These are phyloP conservation scores for Parasarocladium wereldwijsianum DNA, from an alignment of 2,329 filamentous ascomycete species.

Conservation along the genomic window DNA sequence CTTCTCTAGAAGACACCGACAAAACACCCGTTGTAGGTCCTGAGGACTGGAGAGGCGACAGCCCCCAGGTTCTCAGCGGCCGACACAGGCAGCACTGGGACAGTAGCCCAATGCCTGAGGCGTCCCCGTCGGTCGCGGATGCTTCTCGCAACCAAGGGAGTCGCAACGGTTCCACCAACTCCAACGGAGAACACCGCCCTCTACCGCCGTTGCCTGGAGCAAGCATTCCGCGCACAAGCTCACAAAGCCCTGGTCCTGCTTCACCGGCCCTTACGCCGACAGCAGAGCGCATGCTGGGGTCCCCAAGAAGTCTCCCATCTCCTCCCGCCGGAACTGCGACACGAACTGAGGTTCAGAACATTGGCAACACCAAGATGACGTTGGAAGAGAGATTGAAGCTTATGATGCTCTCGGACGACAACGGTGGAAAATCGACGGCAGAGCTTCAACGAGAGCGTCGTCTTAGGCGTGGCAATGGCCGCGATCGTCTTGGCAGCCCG, in stretches of 20 bases:
- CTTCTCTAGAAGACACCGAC: conserved; percentile 84
- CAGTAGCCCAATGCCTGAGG: conserved; percentile 51
- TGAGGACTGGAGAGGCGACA: conserved; percentile 81
- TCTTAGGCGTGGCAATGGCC: conserved; percentile 45
- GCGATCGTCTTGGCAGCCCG: conserved; percentile 32
- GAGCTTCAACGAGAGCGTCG: conserved; percentile 55
- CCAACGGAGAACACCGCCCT: conserved; percentile 69
- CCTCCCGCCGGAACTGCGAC: conserved; percentile 51
- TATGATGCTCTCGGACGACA: conserved; percentile 72
- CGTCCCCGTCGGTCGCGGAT: conserved; percentile 22
- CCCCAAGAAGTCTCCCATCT: conserved; percentile 55
- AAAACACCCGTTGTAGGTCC: conserved; percentile 97
- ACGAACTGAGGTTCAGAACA: conserved; percentile 66
- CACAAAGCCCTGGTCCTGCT: conserved; percentile 34
- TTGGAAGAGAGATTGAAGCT: conserved; percentile 74
- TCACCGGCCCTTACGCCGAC: conserved; percentile 53
- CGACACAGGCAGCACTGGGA: conserved; percentile 34
- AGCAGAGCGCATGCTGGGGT: conserved; percentile 54
- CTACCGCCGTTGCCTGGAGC: conserved; percentile 72
- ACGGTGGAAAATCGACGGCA: conserved; percentile 39
- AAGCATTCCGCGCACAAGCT: conserved; percentile 21
- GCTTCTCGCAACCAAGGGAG: conserved; percentile 39
- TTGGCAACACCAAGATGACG: conserved; percentile 63
- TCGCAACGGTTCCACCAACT: conserved; percentile 59
- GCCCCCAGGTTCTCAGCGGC: conserved; percentile 33